A percentile compares a stretch with the other conserved stretches of the same genome.
Conservation (phyloP, 345 rosid species). For the Eucalyptus fibrosa region DNA sequence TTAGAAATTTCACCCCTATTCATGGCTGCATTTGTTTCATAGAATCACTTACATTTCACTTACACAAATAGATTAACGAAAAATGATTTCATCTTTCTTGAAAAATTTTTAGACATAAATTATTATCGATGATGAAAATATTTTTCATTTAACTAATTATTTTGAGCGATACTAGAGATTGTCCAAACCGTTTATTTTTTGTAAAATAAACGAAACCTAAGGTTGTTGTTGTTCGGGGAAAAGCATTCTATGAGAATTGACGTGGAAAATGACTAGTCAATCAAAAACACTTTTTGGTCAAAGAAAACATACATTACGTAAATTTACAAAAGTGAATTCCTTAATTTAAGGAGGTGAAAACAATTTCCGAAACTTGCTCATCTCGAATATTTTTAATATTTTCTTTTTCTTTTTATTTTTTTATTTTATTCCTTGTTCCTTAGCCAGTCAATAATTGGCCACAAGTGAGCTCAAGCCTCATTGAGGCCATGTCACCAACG, state of each 20-base stretch:
- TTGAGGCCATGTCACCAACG: too few relatives aligned
- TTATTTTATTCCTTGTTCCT: too few relatives aligned
- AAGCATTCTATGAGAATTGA: too few relatives aligned
- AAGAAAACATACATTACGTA: too few relatives aligned
- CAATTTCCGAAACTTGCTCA: too few relatives aligned
- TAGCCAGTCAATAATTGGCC: fast-evolving
- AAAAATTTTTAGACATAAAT: background rate
- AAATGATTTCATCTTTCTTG: fast-evolving
- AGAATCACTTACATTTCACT: background rate
- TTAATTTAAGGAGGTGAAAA: too few relatives aligned
- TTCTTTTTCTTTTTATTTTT: fast-evolving
- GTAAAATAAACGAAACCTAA: fast-evolving
- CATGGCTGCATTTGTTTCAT: background rate
- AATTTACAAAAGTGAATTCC: fast-evolving
- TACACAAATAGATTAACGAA: background rate
- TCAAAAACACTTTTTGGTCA: too few relatives aligned
- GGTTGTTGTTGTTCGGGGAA: too few relatives aligned
- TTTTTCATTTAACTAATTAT: background rate
- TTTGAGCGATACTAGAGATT: background rate
- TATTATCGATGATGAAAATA: fast-evolving
- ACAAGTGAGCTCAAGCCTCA: too few relatives aligned
- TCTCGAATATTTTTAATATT: too few relatives aligned
- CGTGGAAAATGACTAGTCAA: too few relatives aligned
- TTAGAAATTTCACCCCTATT: background rate
- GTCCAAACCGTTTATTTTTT: background rate